A percentile compares a stretch with the other conserved stretches of the same genome.
Conservation (phyloP, 2,329 filamentous ascomycete genomes). For the Tolypocladium tundrense region DNA sequence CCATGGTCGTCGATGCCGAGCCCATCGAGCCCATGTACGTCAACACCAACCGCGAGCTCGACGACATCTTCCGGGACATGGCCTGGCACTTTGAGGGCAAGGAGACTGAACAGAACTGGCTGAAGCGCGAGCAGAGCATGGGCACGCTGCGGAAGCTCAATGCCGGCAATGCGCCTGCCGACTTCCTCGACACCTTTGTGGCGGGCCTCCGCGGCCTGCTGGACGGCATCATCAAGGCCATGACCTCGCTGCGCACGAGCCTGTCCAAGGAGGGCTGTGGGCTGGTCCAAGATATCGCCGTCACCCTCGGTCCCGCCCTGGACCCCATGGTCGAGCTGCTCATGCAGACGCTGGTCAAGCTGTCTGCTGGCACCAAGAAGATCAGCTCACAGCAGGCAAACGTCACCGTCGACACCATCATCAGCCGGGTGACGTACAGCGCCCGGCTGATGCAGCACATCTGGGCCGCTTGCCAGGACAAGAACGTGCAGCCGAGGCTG, state of each 20-base stretch:
- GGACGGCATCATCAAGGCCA: conserved; percentile 80
- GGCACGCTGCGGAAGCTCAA: conserved; percentile 67
- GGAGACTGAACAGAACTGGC: conserved; percentile 87
- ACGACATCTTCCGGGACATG: conserved; percentile 80
- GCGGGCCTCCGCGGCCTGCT: conserved; percentile 61
- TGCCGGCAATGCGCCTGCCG: conserved; percentile 71
- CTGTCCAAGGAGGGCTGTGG: conserved; percentile 79
- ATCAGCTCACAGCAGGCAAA: conserved; percentile 82
- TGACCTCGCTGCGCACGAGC: conserved; percentile 78
- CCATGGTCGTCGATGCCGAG: conserved; percentile 55
- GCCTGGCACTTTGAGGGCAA: conserved; percentile 71
- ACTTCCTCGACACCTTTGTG: conserved; percentile 65
- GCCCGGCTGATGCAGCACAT: conserved; percentile 78
- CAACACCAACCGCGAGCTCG: conserved; percentile 76
- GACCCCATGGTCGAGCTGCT: conserved; percentile 86
- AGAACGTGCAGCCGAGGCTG: conserved; percentile 78
- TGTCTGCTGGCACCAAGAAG: conserved; percentile 84
- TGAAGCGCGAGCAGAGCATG: conserved; percentile 72
- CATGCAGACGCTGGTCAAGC: conserved; percentile 80
- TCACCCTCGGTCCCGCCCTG: conserved; percentile 63
- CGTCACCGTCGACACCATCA: conserved; percentile 66
- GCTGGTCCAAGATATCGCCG: conserved; percentile 75
- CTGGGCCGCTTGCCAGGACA: conserved; percentile 74
- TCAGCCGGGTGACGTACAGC: conserved; percentile 71
- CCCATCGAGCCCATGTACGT: conserved; percentile 72